Evolutionary conservation across 768 basidiomycete genomes (phyloP), one percentile per base, ranked within the genome.

Genomic region (Boletales sp.): DNA sequence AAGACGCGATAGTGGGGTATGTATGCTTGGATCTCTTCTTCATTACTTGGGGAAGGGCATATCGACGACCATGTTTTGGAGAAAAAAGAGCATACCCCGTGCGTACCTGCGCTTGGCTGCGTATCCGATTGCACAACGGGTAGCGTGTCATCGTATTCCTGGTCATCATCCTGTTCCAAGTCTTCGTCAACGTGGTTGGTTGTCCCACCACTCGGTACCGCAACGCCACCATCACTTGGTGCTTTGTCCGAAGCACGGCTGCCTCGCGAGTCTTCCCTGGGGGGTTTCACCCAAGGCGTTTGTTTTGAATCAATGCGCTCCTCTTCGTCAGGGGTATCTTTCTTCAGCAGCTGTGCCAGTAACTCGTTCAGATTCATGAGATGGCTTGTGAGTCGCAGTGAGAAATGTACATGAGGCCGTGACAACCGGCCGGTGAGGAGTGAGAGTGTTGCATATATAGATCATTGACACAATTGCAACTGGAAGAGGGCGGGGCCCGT

Each of bases 1-100:
- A 81, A 68, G 45, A 71, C 70, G 15, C 88, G 82, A 61, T 84
- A 86, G 45, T 79, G 78, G 19, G 84, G 82, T 30, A 77, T 60
- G 49, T 73, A 77, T 30, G 60, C 49, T 32, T 64, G 66, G 0
- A 68, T 54, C 34, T 62, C 58, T 39, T 62, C 62, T 39, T 67
- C 66, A 10, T 50, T 17, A 5, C 11, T 59, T 17, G 57, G 53
- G 2, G 64, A 46, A n/a, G 60, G 64, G 41, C 41, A 52, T 31
- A 63, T 0, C n/a, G 18, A 43, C 2, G 55, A 51, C 13, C 32
- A 44, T 41, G 55, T 36, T n/a, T 44, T 10, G 25, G 59, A 50
- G 17, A 42, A 19, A 18, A 51, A 31, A 17, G 47, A 44, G n/a
- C 28, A 48, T 28, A 36, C 12, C 25, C 54, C 28, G 11, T 35